phyloP scores from a whole-genome alignment of 164 flowering plant species.

The Stephania yunnanensis region DNA sequence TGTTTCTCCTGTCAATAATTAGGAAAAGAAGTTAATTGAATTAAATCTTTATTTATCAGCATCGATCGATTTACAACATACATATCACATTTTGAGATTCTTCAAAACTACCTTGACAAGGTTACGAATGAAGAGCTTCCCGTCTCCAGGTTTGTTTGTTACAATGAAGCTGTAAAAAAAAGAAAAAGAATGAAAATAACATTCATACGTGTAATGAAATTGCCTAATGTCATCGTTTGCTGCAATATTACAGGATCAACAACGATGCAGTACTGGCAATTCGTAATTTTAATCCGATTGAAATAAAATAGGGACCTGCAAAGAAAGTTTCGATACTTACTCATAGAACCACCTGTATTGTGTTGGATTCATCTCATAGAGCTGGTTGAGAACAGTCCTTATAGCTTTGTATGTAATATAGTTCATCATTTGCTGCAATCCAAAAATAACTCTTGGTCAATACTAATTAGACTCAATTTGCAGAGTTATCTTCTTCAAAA shows the following conservation, averaged over 20 bases:
- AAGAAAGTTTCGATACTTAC: conserved; percentile 40
- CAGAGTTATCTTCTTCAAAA: background rate
- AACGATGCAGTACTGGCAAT: background rate
- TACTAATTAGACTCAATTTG: background rate
- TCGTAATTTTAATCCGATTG: background rate
- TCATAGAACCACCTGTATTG: conserved; percentile 83
- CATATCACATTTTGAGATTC: background rate
- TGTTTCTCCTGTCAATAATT: conserved; percentile 56
- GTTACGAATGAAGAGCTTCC: conserved; percentile 66
- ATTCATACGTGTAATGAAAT: no score
- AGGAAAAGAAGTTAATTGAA: background rate
- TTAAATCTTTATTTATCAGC: background rate
- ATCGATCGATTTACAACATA: background rate
- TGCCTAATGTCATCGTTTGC: no score
- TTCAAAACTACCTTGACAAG: conserved; percentile 62
- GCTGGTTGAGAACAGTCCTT: conserved; percentile 85
- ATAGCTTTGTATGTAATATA: conserved; percentile 93
- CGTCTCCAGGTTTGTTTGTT: conserved; percentile 70
- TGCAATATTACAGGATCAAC: background rate
- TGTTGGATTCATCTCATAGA: conserved; percentile 95
- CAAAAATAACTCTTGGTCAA: conserved; percentile 15
- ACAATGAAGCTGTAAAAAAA: conserved; percentile 47
- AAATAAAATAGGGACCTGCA: background rate
- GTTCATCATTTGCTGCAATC: conserved; percentile 74
- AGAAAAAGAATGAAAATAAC: background rate